phyloP scores from a whole-genome alignment of 352 stramenopile genomes.

The Pythium sp. region DNA sequence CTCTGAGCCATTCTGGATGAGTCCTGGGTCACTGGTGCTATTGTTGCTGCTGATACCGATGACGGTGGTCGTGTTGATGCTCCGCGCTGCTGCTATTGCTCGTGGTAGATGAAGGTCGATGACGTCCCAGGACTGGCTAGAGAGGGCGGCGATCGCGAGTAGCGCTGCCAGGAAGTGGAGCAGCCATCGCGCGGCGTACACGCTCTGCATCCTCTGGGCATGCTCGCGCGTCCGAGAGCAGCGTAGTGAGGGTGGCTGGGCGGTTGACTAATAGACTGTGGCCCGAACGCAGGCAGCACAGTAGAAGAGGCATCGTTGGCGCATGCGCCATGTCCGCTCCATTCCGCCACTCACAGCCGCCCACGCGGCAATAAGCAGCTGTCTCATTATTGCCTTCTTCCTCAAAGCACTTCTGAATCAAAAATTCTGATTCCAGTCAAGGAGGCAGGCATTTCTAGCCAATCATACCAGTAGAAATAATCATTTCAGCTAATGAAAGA shows the following conservation, averaged over 20 bases:
- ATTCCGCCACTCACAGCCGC: no score
- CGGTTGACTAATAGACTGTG: not conserved
- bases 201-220: conserved; percentile 14
- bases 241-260: not conserved
- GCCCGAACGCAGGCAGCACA: no score
- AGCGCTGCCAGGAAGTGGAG: conserved; percentile 28
- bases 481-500: not conserved
- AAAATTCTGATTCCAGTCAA: no score
- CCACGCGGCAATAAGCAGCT: no score
- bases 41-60: not conserved
- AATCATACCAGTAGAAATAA: no score
- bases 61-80: no score
- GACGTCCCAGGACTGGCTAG: conserved; percentile 34
- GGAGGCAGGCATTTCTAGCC: no score
- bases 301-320: no score
- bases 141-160: conserved; percentile 25
- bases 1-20: conserved; percentile 9
- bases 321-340: no score
- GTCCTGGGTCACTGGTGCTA: not conserved
- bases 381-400: no score
- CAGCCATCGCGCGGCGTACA: conserved; percentile 11
- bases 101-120: conserved; percentile 17
- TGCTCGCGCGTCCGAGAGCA: not conserved
- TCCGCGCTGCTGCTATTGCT: no score
- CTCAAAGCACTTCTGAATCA: no score